Conservation (phyloP, 208 protist species). For the Trypanosoma theileri region DNA sequence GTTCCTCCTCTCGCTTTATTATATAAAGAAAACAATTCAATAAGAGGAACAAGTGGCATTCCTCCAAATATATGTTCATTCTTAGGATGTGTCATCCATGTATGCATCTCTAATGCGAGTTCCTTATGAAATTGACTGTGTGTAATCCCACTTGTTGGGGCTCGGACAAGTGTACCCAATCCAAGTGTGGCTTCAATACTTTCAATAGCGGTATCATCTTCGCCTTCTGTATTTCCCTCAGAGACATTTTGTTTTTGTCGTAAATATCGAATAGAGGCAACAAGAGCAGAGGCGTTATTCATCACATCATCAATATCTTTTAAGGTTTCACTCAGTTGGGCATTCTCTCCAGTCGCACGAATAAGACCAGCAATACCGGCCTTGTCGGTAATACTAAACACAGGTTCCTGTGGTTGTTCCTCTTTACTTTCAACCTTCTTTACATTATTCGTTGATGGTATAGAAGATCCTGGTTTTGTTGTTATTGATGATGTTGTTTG, state of each 20-base stretch:
- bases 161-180: constrained; percentile 55
- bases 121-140: constrained; percentile 50
- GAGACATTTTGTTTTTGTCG: constrained; percentile 42
- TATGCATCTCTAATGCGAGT: constrained; percentile 70
- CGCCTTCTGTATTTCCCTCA: constrained; percentile 22
- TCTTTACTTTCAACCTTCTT: background rate
- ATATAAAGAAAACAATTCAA: constrained; percentile 85
- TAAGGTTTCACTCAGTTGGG: constrained; percentile 53
- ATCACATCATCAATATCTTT: constrained; percentile 87
- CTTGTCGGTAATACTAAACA: constrained; percentile 41
- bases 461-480: background rate
- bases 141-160: constrained; percentile 6
- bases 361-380: constrained; percentile 80
- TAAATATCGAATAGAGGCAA: constrained; percentile 62
- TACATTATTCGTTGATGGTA: background rate
- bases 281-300: constrained; percentile 70
- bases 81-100: constrained; percentile 80
- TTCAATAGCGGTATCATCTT: constrained; percentile 50
- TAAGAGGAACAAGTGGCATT: constrained; percentile 77
- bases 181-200: constrained; percentile 87
- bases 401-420: background rate
- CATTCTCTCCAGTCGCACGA: constrained; percentile 46
- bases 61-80: constrained; percentile 68
- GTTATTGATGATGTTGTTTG: constrained; percentile 3
- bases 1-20: constrained; percentile 76